phyloP scores from a whole-genome alignment of 192 early-diverging fungal genomes.

The Dissophora ornata region DNA sequence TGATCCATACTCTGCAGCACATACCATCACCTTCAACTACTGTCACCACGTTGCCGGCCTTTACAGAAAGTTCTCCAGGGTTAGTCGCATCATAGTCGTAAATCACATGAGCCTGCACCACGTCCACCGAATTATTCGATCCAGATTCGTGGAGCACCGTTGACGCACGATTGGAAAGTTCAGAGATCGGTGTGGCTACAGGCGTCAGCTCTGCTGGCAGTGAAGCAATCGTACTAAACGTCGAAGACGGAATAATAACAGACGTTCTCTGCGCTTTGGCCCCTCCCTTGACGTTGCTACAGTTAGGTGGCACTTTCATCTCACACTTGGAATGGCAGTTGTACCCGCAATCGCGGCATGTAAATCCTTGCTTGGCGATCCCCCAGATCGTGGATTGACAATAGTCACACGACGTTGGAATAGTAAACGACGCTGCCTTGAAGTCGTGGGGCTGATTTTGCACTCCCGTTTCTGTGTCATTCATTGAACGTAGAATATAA shows the following conservation, averaged over 20 bases:
- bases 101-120: conserved; percentile 58
- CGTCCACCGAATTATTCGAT: conserved; percentile 18
- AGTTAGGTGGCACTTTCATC: conserved; percentile 78
- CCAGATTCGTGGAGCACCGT: neutral
- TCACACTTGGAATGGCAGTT: conserved; percentile 86
- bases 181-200: conserved; percentile 37
- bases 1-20: too few species aligned
- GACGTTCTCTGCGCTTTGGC: conserved; percentile 53
- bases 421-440: conserved; percentile 74
- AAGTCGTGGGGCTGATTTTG: conserved; percentile 71
- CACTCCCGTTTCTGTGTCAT: conserved; percentile 58
- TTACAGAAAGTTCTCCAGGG: conserved; percentile 67
- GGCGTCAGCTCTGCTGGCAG: conserved; percentile 32
- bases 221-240: conserved; percentile 40
- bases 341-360: conserved; percentile 76
- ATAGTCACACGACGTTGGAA: conserved; percentile 80
- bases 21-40: conserved; percentile 67
- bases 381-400: conserved; percentile 85
- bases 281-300: conserved; percentile 67
- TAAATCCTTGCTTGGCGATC: conserved; percentile 75
- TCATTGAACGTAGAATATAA: neutral
- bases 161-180: conserved; percentile 18
- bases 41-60: conserved; percentile 64
- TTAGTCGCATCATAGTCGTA: conserved; percentile 70
- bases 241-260: conserved; percentile 23